Percentiles rank a stretch among this genome's conserved stretches.
phyloP scores from a whole-genome alignment of 2,329 filamentous ascomycete genomes.

The Albophoma yamanashiensis region DNA sequence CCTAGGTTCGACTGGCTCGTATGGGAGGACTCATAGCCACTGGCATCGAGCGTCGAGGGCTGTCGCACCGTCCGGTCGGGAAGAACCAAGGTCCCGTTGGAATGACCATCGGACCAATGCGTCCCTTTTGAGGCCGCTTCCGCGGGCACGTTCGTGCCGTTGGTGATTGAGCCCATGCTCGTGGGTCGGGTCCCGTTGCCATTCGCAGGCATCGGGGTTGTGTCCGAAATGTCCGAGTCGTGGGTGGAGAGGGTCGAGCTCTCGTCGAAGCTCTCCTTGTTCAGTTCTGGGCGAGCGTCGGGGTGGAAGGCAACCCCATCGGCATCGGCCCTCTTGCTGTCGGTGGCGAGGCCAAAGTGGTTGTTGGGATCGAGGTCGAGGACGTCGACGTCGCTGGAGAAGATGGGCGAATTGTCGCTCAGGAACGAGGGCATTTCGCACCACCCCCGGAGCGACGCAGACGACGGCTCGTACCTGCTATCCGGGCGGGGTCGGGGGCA shows the following conservation, averaged over 20 bases:
- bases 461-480: neutral
- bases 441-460: neutral
- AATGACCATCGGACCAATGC: slow-evolving; percentile 9
- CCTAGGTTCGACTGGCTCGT: neutral
- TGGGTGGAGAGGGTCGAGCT: slow-evolving; percentile 42
- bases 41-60: slow-evolving; percentile 7
- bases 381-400: slow-evolving; percentile 29
- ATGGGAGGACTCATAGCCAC: slow-evolving; percentile 3
- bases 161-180: slow-evolving; percentile 49
- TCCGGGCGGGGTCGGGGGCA: neutral
- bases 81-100: slow-evolving; percentile 17
- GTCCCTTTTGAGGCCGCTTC: slow-evolving; percentile 17
- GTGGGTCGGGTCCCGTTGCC: slow-evolving; percentile 32
- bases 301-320: slow-evolving; percentile 25
- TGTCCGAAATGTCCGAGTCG: slow-evolving; percentile 40
- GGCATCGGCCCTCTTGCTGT: slow-evolving; percentile 24
- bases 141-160: slow-evolving; percentile 35
- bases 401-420: slow-evolving; percentile 30
- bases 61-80: slow-evolving; percentile 18
- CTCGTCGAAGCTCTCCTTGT: slow-evolving; percentile 43
- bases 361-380: slow-evolving; percentile 31
- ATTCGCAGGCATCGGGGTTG: slow-evolving; percentile 29
- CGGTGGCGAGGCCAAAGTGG: slow-evolving; percentile 21
- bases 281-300: slow-evolving; percentile 30
- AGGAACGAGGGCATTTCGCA: slow-evolving; percentile 44